Conservation (phyloP, 2,329 filamentous ascomycete genomes). For the Lojkania enalia region DNA sequence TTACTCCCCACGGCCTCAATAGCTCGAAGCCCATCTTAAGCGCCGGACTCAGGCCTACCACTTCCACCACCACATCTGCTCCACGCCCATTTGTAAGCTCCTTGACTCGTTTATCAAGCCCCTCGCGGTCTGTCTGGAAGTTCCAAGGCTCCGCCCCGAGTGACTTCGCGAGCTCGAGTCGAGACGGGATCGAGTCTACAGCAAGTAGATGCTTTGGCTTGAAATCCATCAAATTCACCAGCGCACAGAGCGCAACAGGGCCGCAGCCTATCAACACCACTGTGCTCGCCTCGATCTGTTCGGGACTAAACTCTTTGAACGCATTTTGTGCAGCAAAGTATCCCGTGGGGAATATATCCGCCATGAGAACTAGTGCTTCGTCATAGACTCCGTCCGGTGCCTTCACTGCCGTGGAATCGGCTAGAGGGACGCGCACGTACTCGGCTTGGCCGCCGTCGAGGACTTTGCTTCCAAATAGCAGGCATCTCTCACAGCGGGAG, state of each 20-base stretch:
- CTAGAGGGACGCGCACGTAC: constrained; percentile 72
- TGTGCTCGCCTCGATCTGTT: constrained; percentile 66
- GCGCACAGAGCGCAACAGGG: constrained; percentile 76
- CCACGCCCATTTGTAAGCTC: constrained; percentile 78
- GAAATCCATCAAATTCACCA: constrained; percentile 75
- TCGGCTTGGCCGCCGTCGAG: constrained; percentile 83
- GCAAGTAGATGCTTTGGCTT: constrained; percentile 76
- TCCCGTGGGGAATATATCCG: constrained; percentile 84
- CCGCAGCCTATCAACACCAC: constrained; percentile 85
- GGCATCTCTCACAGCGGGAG: constrained; percentile 71
- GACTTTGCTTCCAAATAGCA: constrained; percentile 69
- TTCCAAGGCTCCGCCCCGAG: constrained; percentile 85
- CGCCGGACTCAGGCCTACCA: constrained; percentile 54
- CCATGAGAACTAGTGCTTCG: constrained; percentile 80
- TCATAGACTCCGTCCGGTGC: constrained; percentile 73
- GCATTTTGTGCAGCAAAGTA: constrained; percentile 83
- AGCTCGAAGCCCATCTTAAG: constrained; percentile 54
- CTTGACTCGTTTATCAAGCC: constrained; percentile 68
- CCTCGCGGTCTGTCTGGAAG: constrained; percentile 68
- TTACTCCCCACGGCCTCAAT: constrained; percentile 54
- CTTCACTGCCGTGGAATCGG: constrained; percentile 78
- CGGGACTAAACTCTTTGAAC: constrained; percentile 63
- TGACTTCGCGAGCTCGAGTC: constrained; percentile 71
- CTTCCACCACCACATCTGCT: constrained; percentile 76
- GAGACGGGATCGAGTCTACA: constrained; percentile 74